A percentile compares a stretch with the other conserved stretches of the same genome.
phyloP scores from a whole-genome alignment of 257 asterid species.

The Ilex aquifolium region DNA sequence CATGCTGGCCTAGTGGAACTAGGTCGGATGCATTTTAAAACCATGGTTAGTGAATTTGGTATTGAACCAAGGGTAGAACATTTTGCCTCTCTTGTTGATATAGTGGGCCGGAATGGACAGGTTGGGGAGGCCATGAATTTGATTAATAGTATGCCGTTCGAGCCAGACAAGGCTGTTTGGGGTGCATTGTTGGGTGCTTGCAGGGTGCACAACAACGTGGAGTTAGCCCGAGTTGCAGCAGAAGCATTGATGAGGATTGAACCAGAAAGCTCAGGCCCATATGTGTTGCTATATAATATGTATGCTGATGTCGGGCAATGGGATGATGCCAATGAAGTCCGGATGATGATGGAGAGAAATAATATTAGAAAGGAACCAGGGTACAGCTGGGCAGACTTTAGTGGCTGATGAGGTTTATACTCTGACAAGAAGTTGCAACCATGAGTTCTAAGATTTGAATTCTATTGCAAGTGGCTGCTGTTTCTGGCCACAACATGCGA shows the following conservation, averaged over 20 bases:
- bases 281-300: constrained; percentile 58
- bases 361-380: constrained; percentile 50
- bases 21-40: constrained; percentile 50
- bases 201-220: constrained; percentile 57
- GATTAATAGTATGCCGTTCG: constrained; percentile 43
- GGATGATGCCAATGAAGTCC: constrained; percentile 69
- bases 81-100: constrained; percentile 73
- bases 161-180: constrained; percentile 80
- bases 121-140: constrained; percentile 69
- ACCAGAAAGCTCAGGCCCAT: constrained; percentile 76
- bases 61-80: constrained; percentile 72
- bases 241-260: constrained; percentile 66
- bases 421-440: no score
- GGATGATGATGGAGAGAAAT: constrained; percentile 54
- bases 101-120: constrained; percentile 60
- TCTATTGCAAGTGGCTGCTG: no score
- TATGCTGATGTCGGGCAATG: constrained; percentile 66
- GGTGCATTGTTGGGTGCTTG: constrained; percentile 86
- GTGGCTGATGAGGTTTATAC: constrained; percentile 17
- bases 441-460: no score
- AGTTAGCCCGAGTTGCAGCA: constrained; percentile 56
- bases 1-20: constrained; percentile 71
- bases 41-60: constrained; percentile 61
- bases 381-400: constrained; percentile 53
- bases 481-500: no score